Evolutionary conservation across 2,329 filamentous ascomycete genomes (phyloP), one percentile per base, ranked within the genome.

Genomic region (Huntiella bhutanensis): DNA sequence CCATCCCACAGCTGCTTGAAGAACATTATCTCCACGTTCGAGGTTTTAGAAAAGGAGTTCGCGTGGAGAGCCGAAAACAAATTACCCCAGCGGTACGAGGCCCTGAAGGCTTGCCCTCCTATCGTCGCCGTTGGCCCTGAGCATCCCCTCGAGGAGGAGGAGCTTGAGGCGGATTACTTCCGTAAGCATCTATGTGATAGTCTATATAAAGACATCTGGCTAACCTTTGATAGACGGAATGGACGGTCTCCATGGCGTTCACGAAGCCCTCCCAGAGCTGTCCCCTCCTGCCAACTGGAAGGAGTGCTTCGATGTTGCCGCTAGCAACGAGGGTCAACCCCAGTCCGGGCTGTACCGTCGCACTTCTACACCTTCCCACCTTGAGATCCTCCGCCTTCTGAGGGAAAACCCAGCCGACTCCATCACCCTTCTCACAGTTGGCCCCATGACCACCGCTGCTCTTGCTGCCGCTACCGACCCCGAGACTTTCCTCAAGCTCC

Each of bases 381-480:
- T 82, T 59, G 86, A 94, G 62, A 96, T 98, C 43, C 72, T 98
- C n/a, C 77, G 82, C 19, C 68, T 94, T 41, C 71, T 98, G 15
- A 71, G 70, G 47, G 82, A 91, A 55, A 86, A 91, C 56, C 84
- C 87, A 5, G 70, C 71, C 4, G 77, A 86, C 57, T 91, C 82
- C 1, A 77, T 98, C 54, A 87, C 82, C n/a, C 82, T 98, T 57
- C 76, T 94, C 34, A 83, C 83, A 17, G 70, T 96, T 42, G 91
- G 91, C 0, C 91, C 91, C 1, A 66, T 96, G 54, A 96, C 91
- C n/a, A 98, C 94, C 58, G 65, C 94, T 28, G 91, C 91, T 1
- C 63, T 93, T 19, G 91, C 91, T 3, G 87, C 91, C 2, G 78
- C 85, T 11, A 77, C 85, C 56, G 88, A 96, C 54, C 80, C 87